Percentiles rank a stretch among this genome's conserved stretches.
These are phyloP conservation scores for Epithemia pelagica DNA, from an alignment of 108 stramenopile species.

Conservation along the genomic window DNA sequence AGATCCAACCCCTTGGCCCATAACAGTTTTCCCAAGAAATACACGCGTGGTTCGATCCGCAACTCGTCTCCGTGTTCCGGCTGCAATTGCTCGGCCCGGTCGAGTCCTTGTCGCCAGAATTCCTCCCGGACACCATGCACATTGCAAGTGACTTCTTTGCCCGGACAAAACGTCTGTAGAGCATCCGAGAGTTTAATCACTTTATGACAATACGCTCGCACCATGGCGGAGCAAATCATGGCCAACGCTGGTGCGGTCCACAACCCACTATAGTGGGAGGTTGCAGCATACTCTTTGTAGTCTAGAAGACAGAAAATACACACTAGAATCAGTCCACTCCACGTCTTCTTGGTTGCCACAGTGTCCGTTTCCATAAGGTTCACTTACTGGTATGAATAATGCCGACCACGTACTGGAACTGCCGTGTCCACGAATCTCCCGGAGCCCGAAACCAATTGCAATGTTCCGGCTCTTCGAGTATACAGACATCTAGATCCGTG, in stretches of 20 bases:
- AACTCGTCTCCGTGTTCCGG: neutral
- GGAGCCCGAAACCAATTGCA: slow-evolving; percentile 86
- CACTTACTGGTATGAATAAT: slow-evolving; percentile 67
- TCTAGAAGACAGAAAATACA: slow-evolving; percentile 16
- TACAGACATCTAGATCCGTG: slow-evolving; percentile 39
- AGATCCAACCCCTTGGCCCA: slow-evolving; percentile 83
- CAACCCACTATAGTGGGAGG: slow-evolving; percentile 33
- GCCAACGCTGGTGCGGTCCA: slow-evolving; percentile 70
- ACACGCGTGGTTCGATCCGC: slow-evolving; percentile 30
- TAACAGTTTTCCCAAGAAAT: slow-evolving; percentile 83
- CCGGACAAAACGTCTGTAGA: slow-evolving; percentile 61
- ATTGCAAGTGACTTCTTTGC: slow-evolving; percentile 70
- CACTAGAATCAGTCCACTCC: no score
- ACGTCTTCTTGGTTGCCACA: no score
- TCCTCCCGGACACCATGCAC: slow-evolving; percentile 83
- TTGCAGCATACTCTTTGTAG: slow-evolving; percentile 41
- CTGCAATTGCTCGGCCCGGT: neutral
- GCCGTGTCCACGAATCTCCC: slow-evolving; percentile 78
- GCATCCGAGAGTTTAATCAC: slow-evolving; percentile 80
- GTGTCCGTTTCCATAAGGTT: neutral
- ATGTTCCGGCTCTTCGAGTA: slow-evolving; percentile 89
- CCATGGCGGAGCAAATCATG: slow-evolving; percentile 73
- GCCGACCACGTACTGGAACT: slow-evolving; percentile 79
- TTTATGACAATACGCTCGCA: slow-evolving; percentile 83
- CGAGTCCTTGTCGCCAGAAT: slow-evolving; percentile 24